These are phyloP conservation scores for Pseudoturritis turrita DNA, from an alignment of 345 rosid species.

Conservation along the genomic window DNA sequence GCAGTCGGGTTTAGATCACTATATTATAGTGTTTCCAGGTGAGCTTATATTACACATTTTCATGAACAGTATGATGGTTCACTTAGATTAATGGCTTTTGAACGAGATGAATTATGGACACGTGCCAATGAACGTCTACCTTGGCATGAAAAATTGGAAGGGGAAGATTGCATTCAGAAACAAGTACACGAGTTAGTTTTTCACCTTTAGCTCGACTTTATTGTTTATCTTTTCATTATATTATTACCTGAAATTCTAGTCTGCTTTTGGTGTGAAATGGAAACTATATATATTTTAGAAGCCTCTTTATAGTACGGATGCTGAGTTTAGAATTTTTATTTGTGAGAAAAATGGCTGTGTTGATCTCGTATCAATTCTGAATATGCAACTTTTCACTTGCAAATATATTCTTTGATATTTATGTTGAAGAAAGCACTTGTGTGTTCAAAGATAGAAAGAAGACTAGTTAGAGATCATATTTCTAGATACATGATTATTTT, in stretches of 20 bases:
- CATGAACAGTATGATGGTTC: conserved; percentile 58
- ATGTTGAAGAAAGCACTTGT: not conserved
- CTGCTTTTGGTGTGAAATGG: not conserved
- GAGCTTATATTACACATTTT: conserved; percentile 14
- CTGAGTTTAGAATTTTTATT: not conserved
- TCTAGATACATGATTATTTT: not conserved
- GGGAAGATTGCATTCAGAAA: conserved; percentile 90
- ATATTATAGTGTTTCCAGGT: not conserved
- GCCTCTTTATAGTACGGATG: not conserved
- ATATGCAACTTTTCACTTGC: conserved; percentile 5
- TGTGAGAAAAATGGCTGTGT: not conserved
- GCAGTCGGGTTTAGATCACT: not conserved
- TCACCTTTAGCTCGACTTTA: conserved; percentile 7
- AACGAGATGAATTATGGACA: conserved; percentile 81
- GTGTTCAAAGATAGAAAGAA: not conserved
- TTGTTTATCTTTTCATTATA: conserved; percentile 2
- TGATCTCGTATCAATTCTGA: not conserved
- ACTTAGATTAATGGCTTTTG: conserved; percentile 77
- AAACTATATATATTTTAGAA: conserved; percentile 3
- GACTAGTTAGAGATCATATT: not conserved
- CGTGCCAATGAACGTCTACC: conserved; percentile 83
- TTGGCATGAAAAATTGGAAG: conserved; percentile 96
- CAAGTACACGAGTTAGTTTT: conserved; percentile 89
- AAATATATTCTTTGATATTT: not conserved
- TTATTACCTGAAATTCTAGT: not conserved